A percentile compares a stretch with the other conserved stretches of the same genome.
Conservation (phyloP, 2,329 filamentous ascomycete genomes). For the Bipolaris zeicola region DNA sequence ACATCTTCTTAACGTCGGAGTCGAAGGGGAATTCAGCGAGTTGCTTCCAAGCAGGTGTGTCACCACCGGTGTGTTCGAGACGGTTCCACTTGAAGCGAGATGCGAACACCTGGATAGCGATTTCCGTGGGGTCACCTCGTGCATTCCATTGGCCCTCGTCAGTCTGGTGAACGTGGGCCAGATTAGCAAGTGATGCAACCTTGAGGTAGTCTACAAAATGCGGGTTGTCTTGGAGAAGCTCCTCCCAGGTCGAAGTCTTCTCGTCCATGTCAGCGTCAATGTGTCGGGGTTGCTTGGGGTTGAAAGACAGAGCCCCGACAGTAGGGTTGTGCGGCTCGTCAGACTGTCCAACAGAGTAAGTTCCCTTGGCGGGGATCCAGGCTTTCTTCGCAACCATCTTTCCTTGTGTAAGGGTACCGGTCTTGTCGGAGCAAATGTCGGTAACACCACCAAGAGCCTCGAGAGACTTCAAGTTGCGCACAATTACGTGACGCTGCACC, state of each 20-base stretch:
- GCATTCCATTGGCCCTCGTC: conserved; percentile 34
- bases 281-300: conserved; percentile 20
- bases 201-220: conserved; percentile 44
- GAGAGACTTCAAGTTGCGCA: conserved; percentile 44
- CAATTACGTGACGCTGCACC: conserved; percentile 44
- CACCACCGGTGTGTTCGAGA: conserved; percentile 3
- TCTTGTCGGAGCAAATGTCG: conserved; percentile 60
- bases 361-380: conserved; percentile 43
- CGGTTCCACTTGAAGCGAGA: conserved; percentile 65
- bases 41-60: conserved; percentile 32
- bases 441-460: conserved; percentile 47
- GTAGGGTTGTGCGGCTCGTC: conserved; percentile 42
- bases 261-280: conserved; percentile 8
- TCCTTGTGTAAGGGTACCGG: conserved; percentile 49
- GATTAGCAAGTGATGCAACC: conserved; percentile 46
- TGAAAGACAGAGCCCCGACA: conserved; percentile 38
- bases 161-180: conserved; percentile 6
- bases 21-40: conserved; percentile 74
- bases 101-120: conserved; percentile 75
- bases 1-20: conserved; percentile 76
- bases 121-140: conserved; percentile 61
- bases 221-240: conserved; percentile 2
- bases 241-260: conserved; percentile 2
- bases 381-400: conserved; percentile 45
- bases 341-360: conserved; percentile 40